These are phyloP conservation scores for Rhodosporidiobolus sp. DNA, from an alignment of 768 basidiomycete species.

Conservation along the genomic window DNA sequence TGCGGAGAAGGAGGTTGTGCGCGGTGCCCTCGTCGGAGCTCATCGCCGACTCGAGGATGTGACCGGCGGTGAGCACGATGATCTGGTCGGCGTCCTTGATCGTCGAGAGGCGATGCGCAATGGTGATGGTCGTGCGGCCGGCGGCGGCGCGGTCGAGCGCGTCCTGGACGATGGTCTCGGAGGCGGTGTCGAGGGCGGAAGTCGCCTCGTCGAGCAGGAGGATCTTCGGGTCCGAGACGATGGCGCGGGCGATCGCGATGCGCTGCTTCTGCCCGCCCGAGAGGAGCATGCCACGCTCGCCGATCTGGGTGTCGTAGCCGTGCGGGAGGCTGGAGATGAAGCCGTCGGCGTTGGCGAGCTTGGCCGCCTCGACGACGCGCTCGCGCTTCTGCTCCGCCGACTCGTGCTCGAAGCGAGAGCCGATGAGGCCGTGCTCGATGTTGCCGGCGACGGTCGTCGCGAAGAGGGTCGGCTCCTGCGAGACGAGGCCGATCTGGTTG, in stretches of 20 bases:
- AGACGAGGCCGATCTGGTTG: constrained; percentile 51
- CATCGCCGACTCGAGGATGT: constrained; percentile 46
- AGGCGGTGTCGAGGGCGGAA: constrained; percentile 52
- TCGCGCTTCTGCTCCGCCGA: constrained; percentile 49
- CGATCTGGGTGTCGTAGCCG: constrained; percentile 52
- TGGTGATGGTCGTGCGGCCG: constrained; percentile 54
- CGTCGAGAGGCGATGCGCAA: constrained; percentile 49
- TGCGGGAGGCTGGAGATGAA: constrained; percentile 54
- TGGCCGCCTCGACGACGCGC: constrained; percentile 52
- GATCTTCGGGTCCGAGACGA: constrained; percentile 49
- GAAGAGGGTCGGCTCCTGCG: constrained; percentile 52
- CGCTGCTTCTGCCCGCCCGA: constrained; percentile 54
- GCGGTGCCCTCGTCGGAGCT: constrained; percentile 3
- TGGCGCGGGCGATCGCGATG: constrained; percentile 54
- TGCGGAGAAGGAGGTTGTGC: constrained; percentile 53
- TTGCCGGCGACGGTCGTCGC: constrained; percentile 53
- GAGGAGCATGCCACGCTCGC: constrained; percentile 52
- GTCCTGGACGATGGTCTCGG: constrained; percentile 53
- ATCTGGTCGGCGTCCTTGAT: constrained; percentile 46
- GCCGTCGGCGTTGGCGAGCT: constrained; percentile 55
- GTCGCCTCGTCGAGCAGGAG: constrained; percentile 53
- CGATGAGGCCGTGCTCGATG: constrained; percentile 55
- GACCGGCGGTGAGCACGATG: constrained; percentile 53
- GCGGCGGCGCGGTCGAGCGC: constrained; percentile 53
- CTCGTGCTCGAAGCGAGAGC: constrained; percentile 49